Evolutionary conservation across 192 early-diverging fungal species (phyloP), one percentile per base, ranked within the genome.

Genomic region (Backusella morwellensis): DNA sequence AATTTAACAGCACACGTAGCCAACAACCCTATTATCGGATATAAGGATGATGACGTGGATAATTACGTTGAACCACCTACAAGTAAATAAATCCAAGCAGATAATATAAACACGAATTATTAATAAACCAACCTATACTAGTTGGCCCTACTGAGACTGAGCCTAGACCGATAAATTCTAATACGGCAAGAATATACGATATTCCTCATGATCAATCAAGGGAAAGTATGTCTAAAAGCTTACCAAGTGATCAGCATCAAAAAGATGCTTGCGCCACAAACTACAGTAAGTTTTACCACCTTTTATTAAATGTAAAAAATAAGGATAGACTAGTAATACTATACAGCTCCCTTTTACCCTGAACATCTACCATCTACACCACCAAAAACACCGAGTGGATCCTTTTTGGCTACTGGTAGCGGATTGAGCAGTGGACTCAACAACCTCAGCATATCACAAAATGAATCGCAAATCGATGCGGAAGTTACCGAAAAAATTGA

Each of bases 311-410:
- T 29, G 7, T 4, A 29, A 29, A 63, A 26, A 14, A 63, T 12
- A 63, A 41, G n/a, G 23, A 68, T 6, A 35, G 35, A 68, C 17
- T 17, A 38, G 2, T 38, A 35, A 32, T n/a, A 21, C 17, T 68
- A 35, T 35, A 68, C 6, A 70, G 68, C 35, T 9, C 68, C 68
- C 17, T 70, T 70, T 41, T 70, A 70, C 23, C 68, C 68, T 23
- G 68, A 70, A 26, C 35, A 38, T n/a, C 35, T 70, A 23, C 68
- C 68, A 41, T 40, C 68, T 9, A 70, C 68, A 36, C 68, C 68
- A 70, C 68, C 68, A 6, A 38, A 40, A 40, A 70, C 68, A 38
- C 68, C 68, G 1, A 38, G 68, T 21, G 68, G 68, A 4, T 70
- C 68, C 19, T 70, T 70, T 23, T 8, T 70, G 38, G n/a, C 19